Evolutionary conservation across 2,329 filamentous ascomycete genomes (phyloP), one percentile per base, ranked within the genome.

Genomic region (Harringtonia aguacate): DNA sequence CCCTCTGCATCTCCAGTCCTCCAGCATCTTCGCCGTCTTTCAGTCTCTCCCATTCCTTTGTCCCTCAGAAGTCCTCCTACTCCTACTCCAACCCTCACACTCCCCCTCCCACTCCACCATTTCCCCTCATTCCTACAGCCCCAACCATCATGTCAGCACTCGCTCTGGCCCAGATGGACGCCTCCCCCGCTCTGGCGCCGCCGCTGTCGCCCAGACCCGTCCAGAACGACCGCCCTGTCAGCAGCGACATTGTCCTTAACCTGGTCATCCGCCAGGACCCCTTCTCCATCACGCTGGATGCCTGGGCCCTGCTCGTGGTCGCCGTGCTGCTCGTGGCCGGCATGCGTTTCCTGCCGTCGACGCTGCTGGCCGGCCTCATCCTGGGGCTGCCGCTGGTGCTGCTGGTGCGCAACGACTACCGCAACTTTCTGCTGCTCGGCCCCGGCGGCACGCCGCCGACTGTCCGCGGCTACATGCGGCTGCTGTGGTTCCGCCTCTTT

Each of bases 401-500:
- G 8, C 65, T 74, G 47, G 61, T 85, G 53, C 76, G 78, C 56
- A 76, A 78, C 56, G 84, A 90, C 66, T 92, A 87, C 62, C 66
- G 70, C 43, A 82, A 81, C 58, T 92, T 87, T 62, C 66, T 90
- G 50, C 75, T 75, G 33, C 77, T 94, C 18, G 86, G 86, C 0
- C 86, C 85, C 0, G 86, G 86, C 21, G 86, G 86, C 46, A 90
- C 84, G 0, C 85, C 86, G 0, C 73, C 80, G 3, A 92, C 83
- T 1, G 74, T 84, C 35, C 50, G 63, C 6, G 86, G 86, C 50
- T 94, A 90, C 60, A 63, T 86, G 22, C 75, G 77, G 44, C 79
- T 92, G 60, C 78, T 90, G 60, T 82, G 81, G 49, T 74, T 90
- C 39, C 77, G 81, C 12, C 63, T 89, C 38, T 81, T 87, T 67